A percentile compares a stretch with the other conserved stretches of the same genome.
These are phyloP conservation scores for Oemleria cerasiformis DNA, from an alignment of 306 rosid species.

Conservation along the genomic window DNA sequence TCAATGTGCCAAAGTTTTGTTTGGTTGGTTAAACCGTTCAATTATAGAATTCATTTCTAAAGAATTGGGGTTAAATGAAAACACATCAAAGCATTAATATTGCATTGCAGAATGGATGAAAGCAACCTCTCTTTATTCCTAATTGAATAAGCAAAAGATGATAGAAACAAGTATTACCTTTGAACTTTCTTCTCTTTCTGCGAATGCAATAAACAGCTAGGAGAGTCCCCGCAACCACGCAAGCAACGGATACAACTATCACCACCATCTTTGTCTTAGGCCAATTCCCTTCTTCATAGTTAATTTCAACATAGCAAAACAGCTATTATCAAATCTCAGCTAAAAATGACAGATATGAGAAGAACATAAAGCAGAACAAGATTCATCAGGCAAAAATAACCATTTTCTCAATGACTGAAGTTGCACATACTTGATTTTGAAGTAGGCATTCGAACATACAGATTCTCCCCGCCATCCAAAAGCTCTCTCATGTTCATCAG, in stretches of 20 bases:
- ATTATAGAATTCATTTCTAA: not conserved
- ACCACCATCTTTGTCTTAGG: constrained; percentile 13
- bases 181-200: constrained; percentile 13
- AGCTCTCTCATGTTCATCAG: constrained; percentile 35
- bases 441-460: constrained; percentile 31
- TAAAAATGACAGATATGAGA: not conserved
- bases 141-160: not conserved
- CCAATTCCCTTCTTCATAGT: constrained; percentile 17
- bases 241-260: constrained; percentile 4
- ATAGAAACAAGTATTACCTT: constrained; percentile 21
- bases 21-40: not conserved
- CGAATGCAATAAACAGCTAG: constrained; percentile 19
- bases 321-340: not conserved
- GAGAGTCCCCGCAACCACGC: constrained; percentile 15
- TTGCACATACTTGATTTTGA: constrained; percentile 31
- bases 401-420: not conserved
- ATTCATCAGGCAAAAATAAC: not conserved
- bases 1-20: not conserved
- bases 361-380: not conserved
- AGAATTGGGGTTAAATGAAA: not conserved
- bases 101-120: not conserved
- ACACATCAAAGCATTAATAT: not conserved
- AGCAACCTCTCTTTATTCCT: not conserved
- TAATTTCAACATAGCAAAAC: constrained; percentile 3
- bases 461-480: constrained; percentile 23